Conservation (phyloP, 768 basidiomycete genomes). For the Phaeotremella skinneri region DNA sequence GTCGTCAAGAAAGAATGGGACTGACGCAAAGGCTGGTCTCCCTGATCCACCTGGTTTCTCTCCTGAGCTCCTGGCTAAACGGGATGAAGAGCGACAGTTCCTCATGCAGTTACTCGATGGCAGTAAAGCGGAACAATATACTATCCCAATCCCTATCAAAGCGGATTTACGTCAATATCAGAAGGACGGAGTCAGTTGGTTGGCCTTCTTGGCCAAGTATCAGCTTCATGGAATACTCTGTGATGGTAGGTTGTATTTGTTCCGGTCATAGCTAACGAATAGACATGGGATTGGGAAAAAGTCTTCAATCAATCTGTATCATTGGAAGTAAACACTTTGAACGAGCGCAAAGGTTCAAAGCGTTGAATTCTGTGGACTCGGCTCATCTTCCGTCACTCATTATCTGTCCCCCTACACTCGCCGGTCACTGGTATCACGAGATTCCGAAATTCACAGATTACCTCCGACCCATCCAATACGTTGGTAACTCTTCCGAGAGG, state of each 20-base stretch:
- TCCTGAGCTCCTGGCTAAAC: constrained; percentile 75
- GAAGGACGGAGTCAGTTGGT: constrained; percentile 97
- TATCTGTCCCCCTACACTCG: constrained; percentile 93
- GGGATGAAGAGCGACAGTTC: constrained; percentile 85
- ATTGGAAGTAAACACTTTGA: constrained; percentile 91
- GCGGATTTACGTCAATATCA: constrained; percentile 96
- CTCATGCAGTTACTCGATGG: constrained; percentile 91
- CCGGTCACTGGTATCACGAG: constrained; percentile 99
- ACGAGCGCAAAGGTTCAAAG: constrained; percentile 65
- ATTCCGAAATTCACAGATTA: constrained; percentile 86
- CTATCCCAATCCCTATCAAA: constrained; percentile 79
- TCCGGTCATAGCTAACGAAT: constrained; percentile 10
- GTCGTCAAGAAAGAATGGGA: constrained; percentile 20
- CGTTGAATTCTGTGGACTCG: constrained; percentile 68
- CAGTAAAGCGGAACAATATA: constrained; percentile 85
- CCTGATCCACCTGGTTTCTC: constrained; percentile 94
- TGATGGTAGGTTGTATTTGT: constrained; percentile 64
- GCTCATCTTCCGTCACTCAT: constrained; percentile 90
- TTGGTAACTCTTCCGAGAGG: constrained; percentile 81
- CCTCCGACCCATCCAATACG: constrained; percentile 80
- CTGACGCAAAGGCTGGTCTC: constrained; percentile 70
- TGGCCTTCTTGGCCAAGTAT: constrained; percentile 96
- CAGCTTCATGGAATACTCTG: constrained; percentile 97
- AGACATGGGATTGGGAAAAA: constrained; percentile 99
- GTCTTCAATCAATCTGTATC: constrained; percentile 95